These are phyloP conservation scores for Annona cherimola DNA, from an alignment of 164 flowering plant species.

Conservation along the genomic window DNA sequence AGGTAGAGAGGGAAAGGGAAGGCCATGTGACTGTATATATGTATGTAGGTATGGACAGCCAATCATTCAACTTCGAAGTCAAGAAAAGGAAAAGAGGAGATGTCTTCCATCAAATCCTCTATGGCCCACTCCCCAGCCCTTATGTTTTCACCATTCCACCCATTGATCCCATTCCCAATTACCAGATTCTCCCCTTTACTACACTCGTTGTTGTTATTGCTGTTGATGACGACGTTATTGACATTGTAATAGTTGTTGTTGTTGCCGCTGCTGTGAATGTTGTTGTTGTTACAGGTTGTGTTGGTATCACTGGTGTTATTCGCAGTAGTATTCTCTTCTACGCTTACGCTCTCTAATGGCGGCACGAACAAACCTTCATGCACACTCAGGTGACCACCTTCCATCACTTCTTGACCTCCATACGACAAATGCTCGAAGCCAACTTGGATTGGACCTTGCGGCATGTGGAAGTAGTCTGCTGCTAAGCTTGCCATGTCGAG, in stretches of 20 bases:
- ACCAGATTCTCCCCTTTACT: constrained; percentile 11
- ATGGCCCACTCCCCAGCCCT: constrained; percentile 77
- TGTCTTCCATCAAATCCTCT: constrained; percentile 73
- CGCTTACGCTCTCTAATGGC: constrained; percentile 41
- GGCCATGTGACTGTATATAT: background rate
- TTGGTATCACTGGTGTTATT: constrained; percentile 5
- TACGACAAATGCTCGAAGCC: constrained; percentile 9
- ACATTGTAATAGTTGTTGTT: constrained; percentile 16
- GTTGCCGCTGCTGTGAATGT: constrained; percentile 16
- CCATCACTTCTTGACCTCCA: constrained; percentile 26
- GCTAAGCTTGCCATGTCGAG: constrained; percentile 14
- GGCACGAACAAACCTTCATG: constrained; percentile 43
- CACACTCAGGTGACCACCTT: constrained; percentile 18
- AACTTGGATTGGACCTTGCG: constrained; percentile 31
- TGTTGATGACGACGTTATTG: constrained; percentile 14
- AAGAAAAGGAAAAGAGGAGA: constrained; percentile 57
- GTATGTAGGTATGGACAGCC: background rate
- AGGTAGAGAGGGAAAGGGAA: background rate
- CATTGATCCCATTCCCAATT: constrained; percentile 25
- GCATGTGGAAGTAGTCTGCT: constrained; percentile 22
- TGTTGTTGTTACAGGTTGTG: constrained; percentile 16
- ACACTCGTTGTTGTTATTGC: constrained; percentile 23
- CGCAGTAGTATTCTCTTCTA: constrained; percentile 24
- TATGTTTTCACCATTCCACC: constrained; percentile 55
- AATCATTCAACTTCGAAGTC: constrained; percentile 49